Percentiles rank a stretch among this genome's conserved stretches.
Evolutionary conservation across 805 yeast genomes (phyloP).

Genomic region (Wickerhamiella parazyma): DNA sequence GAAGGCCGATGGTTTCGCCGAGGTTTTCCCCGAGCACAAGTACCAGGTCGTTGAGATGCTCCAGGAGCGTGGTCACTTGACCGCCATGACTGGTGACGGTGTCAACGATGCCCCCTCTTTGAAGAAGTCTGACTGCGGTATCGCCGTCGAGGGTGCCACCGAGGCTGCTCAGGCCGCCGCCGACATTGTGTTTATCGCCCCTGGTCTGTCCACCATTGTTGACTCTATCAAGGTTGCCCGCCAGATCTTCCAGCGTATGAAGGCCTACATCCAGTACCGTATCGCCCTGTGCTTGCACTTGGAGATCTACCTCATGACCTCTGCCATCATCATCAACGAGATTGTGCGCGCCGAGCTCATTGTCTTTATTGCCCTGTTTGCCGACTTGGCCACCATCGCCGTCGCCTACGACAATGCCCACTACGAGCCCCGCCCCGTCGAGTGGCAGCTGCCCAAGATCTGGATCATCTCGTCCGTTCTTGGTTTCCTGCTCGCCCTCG

Average conservation of each 20-base stretch:
- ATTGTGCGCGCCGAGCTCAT: slow-evolving; percentile 78
- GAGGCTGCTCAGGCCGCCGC: slow-evolving; percentile 97
- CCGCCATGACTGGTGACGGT: slow-evolving; percentile 99
- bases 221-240: slow-evolving; percentile 90
- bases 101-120: slow-evolving; percentile 96
- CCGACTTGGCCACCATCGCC: slow-evolving; percentile 94
- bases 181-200: slow-evolving; percentile 89
- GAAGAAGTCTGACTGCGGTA: slow-evolving; percentile 93
- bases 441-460: slow-evolving; percentile 94
- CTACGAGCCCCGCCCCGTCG: slow-evolving; percentile 82
- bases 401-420: slow-evolving; percentile 98
- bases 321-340: slow-evolving; percentile 87
- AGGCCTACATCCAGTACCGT: slow-evolving; percentile 95
- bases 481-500: slow-evolving; percentile 77
- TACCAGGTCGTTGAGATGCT: slow-evolving; percentile 90
- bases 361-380: slow-evolving; percentile 93
- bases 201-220: slow-evolving; percentile 89
- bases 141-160: slow-evolving; percentile 96
- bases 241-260: slow-evolving; percentile 98
- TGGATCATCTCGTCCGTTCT: slow-evolving; percentile 91
- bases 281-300: slow-evolving; percentile 89
- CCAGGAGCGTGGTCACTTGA: slow-evolving; percentile 91
- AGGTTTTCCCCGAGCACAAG: slow-evolving; percentile 97
- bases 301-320: slow-evolving; percentile 87
- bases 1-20: slow-evolving; percentile 97